Evolutionary conservation across 129 eudicot genomes (phyloP).

Genomic region (Arctium lappa): DNA sequence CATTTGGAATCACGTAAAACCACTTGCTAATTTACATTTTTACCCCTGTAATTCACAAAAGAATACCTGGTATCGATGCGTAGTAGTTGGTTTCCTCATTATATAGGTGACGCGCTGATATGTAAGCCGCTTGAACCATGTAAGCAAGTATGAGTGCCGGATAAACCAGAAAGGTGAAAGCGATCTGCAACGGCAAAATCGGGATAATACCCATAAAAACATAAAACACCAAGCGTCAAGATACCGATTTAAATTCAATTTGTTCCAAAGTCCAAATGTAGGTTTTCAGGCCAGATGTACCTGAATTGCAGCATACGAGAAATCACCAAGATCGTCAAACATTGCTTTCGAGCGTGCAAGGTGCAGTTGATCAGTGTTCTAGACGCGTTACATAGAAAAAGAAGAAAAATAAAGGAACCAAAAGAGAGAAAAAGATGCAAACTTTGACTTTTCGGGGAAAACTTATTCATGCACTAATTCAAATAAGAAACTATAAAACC

Average conservation of each 20-base stretch:
- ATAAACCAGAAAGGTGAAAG: conserved; percentile 90
- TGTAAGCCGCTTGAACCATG: conserved; percentile 97
- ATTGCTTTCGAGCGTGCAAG: conserved; percentile 92
- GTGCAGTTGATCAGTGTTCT: conserved; percentile 21
- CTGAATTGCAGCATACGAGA: conserved; percentile 94
- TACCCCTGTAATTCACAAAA: not conserved
- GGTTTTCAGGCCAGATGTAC: conserved; percentile 24
- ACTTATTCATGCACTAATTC: not conserved
- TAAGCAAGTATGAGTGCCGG: conserved; percentile 89
- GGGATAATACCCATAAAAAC: conserved; percentile 2
- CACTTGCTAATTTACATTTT: not conserved
- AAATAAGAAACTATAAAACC: too few species aligned
- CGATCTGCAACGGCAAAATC: conserved; percentile 52
- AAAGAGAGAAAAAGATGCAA: too few species aligned
- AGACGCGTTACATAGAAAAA: not conserved
- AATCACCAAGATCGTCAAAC: conserved; percentile 99
- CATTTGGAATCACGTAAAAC: not conserved
- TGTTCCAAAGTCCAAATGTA: not conserved
- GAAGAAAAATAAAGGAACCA: not conserved
- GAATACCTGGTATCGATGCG: conserved; percentile 90
- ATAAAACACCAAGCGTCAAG: not conserved
- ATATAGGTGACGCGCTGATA: conserved; percentile 60
- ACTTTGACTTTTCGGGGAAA: conserved; percentile 19
- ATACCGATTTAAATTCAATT: not conserved
- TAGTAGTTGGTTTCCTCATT: conserved; percentile 48